These are phyloP conservation scores for Meira nashicola DNA, from an alignment of 1,284 basidiomycete species.

Conservation along the genomic window DNA sequence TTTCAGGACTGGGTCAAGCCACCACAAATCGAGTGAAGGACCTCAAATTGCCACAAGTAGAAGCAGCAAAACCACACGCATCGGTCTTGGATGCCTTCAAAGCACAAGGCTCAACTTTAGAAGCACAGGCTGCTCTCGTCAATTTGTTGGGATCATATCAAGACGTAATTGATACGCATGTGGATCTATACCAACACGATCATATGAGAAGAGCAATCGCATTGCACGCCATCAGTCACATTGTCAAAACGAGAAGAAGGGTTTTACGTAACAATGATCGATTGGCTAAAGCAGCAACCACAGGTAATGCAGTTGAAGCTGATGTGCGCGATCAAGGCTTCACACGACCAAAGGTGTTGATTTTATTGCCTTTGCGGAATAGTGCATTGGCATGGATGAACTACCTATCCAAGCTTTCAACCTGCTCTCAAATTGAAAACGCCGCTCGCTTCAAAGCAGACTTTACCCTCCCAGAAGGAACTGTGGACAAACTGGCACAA, in stretches of 20 bases:
- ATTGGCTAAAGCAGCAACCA: conserved; percentile 56
- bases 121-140: conserved; percentile 25
- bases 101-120: not conserved
- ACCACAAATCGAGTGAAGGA: not conserved
- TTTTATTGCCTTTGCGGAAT: conserved; percentile 87
- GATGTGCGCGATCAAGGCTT: conserved; percentile 83
- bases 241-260: conserved; percentile 74
- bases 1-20: not conserved
- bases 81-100: conserved; percentile 33
- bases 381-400: conserved; percentile 70
- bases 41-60: conserved; percentile 3
- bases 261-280: conserved; percentile 93
- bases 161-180: conserved; percentile 37
- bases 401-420: conserved; percentile 26
- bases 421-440: conserved; percentile 57
- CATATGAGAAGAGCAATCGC: conserved; percentile 27
- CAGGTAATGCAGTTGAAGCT: conserved; percentile 7
- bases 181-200: conserved; percentile 21
- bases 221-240: conserved; percentile 44
- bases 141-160: conserved; percentile 30
- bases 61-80: conserved; percentile 23
- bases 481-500: conserved; percentile 72
- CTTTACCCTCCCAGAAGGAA: conserved; percentile 74
- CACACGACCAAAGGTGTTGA: conserved; percentile 86
- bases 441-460: conserved; percentile 73